phyloP scores from a whole-genome alignment of 768 basidiomycete species.

The Boletus pseudo-olivaceus region DNA sequence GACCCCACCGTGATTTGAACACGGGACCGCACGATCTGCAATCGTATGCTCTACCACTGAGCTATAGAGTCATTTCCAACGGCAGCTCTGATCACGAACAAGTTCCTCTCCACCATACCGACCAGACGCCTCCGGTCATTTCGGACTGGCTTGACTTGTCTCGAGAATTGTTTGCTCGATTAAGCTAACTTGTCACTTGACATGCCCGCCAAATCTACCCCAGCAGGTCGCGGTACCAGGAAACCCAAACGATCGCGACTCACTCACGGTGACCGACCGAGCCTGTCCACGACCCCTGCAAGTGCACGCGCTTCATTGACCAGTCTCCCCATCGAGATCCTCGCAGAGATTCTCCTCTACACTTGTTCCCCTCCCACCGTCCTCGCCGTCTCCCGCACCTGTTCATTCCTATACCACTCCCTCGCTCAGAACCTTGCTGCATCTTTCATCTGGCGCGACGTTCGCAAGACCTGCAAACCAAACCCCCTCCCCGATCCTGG shows the following conservation, averaged over 20 bases:
- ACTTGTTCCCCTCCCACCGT: conserved; percentile 53
- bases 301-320: conserved; percentile 8
- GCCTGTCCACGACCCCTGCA: neutral
- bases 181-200: no score
- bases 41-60: conserved; percentile 59
- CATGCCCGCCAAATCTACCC: neutral
- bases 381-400: conserved; percentile 56
- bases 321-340: conserved; percentile 55
- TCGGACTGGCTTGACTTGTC: no score
- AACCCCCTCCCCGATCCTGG: conserved; percentile 41
- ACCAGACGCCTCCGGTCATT: no score
- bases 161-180: no score
- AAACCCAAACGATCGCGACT: conserved; percentile 5
- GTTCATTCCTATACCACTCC: conserved; percentile 49
- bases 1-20: conserved; percentile 55
- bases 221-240: neutral
- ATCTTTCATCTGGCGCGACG: conserved; percentile 57
- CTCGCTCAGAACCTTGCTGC: conserved; percentile 44
- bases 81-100: no score
- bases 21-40: conserved; percentile 58
- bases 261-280: neutral
- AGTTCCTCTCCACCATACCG: no score
- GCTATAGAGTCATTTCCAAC: conserved; percentile 33
- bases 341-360: conserved; percentile 57
- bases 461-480: conserved; percentile 38